Evolutionary conservation across 2,329 filamentous ascomycete genomes (phyloP), one percentile per base, ranked within the genome.

Genomic region (Venturia aucupariae): DNA sequence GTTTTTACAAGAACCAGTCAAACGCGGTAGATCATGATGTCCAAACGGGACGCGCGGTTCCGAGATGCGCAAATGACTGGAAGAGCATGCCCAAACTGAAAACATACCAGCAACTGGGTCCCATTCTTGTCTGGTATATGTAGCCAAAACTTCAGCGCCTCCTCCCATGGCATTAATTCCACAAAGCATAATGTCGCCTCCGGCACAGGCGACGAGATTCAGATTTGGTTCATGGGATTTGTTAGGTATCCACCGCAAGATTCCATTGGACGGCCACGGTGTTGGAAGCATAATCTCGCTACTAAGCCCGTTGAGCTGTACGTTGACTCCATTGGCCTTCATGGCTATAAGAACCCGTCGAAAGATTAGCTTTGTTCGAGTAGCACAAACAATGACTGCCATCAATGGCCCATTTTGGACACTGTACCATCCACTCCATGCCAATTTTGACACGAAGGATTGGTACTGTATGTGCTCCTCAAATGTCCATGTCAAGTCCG

Each of bases 401-500:
- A 38, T 63, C 60, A 54, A 22, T 5, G 54, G 19, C 6, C 64
- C 64, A 32, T 55, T 48, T 4, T 27, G 4, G 22, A 35, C 51
- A 10, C 22, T 24, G 10, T 44, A 32, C 64, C 64, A 65, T 19
- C 60, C 60, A 46, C 60, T 54, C 64, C 64, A 65, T n/a, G 64
- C 59, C 24, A 65, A 3, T 30, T 60, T 44, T 35, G 35, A 35
- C 19, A 44, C 42, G 3, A 54, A 63, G 4, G 35, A 32, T 19
- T 62, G 30, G 19, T 64, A 39, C 11, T 32, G 30, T 17, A 65
- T 60, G 60, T 65, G 64, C 24, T 65, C 64, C 32, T 63, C 64
- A 39, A 65, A 65, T 41, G 54, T 55, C 64, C 59, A 65, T 10
- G 39, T 39, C 60, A 65, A 46, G 24, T 63, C 60, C 19, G 64